Evolutionary conservation across 2,329 filamentous ascomycete species (phyloP), one percentile per base, ranked within the genome.

Genomic region (Thelonectria blattea): DNA sequence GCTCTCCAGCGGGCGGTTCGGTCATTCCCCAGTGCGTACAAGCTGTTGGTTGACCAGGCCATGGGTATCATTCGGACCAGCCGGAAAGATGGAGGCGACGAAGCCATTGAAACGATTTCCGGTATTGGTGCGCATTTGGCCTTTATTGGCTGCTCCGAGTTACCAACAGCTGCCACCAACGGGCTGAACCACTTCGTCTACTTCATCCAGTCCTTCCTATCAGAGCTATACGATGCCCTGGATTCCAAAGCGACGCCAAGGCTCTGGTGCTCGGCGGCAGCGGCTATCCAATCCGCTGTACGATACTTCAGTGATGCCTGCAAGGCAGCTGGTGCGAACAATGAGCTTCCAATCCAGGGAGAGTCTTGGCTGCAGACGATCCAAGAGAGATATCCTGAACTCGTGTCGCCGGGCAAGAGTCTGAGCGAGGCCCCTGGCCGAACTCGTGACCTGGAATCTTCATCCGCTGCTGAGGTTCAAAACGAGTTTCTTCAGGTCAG

Each of bases 131-230:
- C 76, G 10, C 75, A 81, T 2, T 65, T 87, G 3, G 80, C 80
- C 3, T 82, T 79, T 55, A 74, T 86, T 49, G 81, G 81, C 27
- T 84, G 81, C 67, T 83, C 81, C 1, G 73, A 77, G 42, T 60
- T 78, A 0, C 75, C 76, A 1, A 64, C 58, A 2, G 60, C 47
- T 9, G 59, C 67, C 3, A 64, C 65, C 1, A 64, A 68, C 6
- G 71, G 72, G 1, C 69, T 81, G n/a, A 59, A 69, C 14, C 77
- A 83, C 60, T 81, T 81, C 55, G 58, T 81, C 11, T 75, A 73
- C 6, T 73, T 81, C 17, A 66, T 76, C 24, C 71, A 74, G 41
- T 68, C 73, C 2, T 62, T 83, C 5, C 51, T 74, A 22, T 50
- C 68, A 48, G 72, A 78, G 63, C 64, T 84, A 0, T 68, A 74